Base-by-base conservation (phyloP, 257 asterid species). In the Capsicum pubescens region DNA sequence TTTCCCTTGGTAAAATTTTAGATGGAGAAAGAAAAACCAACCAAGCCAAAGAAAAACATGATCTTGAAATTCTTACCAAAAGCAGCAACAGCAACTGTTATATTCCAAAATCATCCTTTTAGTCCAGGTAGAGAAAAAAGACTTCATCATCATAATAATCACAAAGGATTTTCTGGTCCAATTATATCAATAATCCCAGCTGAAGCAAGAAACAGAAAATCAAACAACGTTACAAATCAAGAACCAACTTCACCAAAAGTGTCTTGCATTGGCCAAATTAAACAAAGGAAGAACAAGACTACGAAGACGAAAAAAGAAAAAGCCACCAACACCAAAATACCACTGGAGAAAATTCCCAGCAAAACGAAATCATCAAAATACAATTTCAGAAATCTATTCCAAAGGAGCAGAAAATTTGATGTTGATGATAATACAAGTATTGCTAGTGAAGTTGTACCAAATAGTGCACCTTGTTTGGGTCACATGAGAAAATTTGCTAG, bases 401-500 rank as follows among this genome's bases (percentile, higher is more conserved):
- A 80, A 21, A 21, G 80, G 16, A 87, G 85, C 3, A 83, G 88
- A 68, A 90, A 87, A 79, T 86, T 86, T 0, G 84, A 74, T 32
- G 44, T 4, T 55, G 72, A 26, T 64, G 2, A 12, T 55, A 13
- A 16, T 67, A 21, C 3, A 6, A 17, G 3, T 59, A 2, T 2
- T 1, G 56, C 82, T 6, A 68, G 55, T 15, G 55, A 79, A 10
- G 44, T 59, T 6, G 44, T 59, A 8, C 44, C 81, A 13, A 83
- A 80, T 56, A n/a, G 83, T 50, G 86, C 89, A 3, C 90, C 93
- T 1, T 6, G 85, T 48, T 77, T 91, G 86, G 83, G 88, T 35
- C 90, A 91, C 15, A 88, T 90, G 95, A 92, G 91, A 89, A 88
- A 88, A 42, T 93, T 93, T 84, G 94, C 95, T 0, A 94, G 95